Evolutionary conservation across 148 eudicot genomes (phyloP).

Genomic region (Vaccinium corymbosum): DNA sequence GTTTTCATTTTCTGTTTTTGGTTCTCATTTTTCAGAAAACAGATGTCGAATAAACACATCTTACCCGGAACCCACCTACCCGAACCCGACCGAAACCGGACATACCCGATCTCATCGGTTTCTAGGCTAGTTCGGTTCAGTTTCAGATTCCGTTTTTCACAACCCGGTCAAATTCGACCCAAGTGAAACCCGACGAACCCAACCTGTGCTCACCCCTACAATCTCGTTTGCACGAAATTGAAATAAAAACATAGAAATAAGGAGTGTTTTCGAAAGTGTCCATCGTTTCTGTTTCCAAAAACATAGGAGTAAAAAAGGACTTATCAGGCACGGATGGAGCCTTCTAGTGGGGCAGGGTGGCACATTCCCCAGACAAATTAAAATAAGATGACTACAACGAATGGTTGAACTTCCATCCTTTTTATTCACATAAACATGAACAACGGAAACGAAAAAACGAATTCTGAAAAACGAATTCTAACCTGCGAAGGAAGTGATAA

Average conservation of each 20-base stretch:
- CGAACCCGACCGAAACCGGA: too few relatives aligned
- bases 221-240: background rate
- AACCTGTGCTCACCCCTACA: background rate
- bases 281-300: background rate
- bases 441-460: background rate
- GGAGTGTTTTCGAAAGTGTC: background rate
- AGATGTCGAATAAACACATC: background rate
- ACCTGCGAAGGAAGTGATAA: slow-evolving; percentile 84
- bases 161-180: too few relatives aligned
- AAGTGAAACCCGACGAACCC: too few relatives aligned
- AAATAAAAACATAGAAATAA: background rate
- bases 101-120: too few relatives aligned
- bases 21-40: background rate
- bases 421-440: background rate
- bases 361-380: background rate
- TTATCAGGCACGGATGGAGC: background rate
- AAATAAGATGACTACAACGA: background rate
- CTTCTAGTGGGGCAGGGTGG: too few relatives aligned
- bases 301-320: background rate
- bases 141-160: too few relatives aligned
- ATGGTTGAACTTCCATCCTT: background rate
- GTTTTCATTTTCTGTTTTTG: background rate
- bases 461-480: background rate
- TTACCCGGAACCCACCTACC: too few relatives aligned
- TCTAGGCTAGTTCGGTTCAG: too few relatives aligned